These are phyloP conservation scores for Colletotrichum somersetense DNA, from an alignment of 2,329 filamentous ascomycete genomes.

Conservation along the genomic window DNA sequence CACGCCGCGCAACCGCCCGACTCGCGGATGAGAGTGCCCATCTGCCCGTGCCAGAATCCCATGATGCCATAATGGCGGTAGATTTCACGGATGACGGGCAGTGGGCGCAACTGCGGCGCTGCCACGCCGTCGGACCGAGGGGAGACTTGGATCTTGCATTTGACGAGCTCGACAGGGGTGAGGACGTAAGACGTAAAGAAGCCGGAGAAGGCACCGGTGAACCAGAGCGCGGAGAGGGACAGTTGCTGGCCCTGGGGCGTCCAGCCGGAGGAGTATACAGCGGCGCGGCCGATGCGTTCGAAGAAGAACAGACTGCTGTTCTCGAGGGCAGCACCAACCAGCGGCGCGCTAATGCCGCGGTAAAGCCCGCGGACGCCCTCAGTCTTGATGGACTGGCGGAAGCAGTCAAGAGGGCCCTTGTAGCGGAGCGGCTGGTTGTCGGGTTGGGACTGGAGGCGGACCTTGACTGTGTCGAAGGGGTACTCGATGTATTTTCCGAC, in stretches of 20 bases:
- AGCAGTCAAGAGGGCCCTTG: conserved; percentile 90
- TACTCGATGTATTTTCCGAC: conserved; percentile 98
- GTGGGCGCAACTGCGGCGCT: conserved; percentile 69
- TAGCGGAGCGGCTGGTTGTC: conserved; percentile 86
- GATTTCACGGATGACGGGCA: conserved; percentile 81
- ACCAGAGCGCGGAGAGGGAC: conserved; percentile 79
- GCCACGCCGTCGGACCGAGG: conserved; percentile 55
- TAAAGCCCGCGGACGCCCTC: conserved; percentile 89
- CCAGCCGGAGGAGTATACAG: conserved; percentile 67
- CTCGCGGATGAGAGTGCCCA: conserved; percentile 93
- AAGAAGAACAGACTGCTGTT: conserved; percentile 95
- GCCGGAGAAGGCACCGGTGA: conserved; percentile 88
- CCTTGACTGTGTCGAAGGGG: conserved; percentile 98
- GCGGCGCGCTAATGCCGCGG: conserved; percentile 90
- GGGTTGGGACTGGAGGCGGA: conserved; percentile 95
- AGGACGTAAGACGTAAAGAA: conserved; percentile 91
- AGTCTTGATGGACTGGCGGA: conserved; percentile 83
- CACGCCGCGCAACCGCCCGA: conserved; percentile 93
- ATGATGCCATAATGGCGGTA: conserved; percentile 84
- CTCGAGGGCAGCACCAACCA: conserved; percentile 92
- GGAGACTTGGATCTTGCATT: conserved; percentile 96
- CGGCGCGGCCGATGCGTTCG: conserved; percentile 79
- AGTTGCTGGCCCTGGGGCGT: conserved; percentile 69
- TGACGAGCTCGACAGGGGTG: conserved; percentile 96
- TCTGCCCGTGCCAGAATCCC: conserved; percentile 95